phyloP scores from a whole-genome alignment of 2,329 filamentous ascomycete species.

The Epichloe sp. region DNA sequence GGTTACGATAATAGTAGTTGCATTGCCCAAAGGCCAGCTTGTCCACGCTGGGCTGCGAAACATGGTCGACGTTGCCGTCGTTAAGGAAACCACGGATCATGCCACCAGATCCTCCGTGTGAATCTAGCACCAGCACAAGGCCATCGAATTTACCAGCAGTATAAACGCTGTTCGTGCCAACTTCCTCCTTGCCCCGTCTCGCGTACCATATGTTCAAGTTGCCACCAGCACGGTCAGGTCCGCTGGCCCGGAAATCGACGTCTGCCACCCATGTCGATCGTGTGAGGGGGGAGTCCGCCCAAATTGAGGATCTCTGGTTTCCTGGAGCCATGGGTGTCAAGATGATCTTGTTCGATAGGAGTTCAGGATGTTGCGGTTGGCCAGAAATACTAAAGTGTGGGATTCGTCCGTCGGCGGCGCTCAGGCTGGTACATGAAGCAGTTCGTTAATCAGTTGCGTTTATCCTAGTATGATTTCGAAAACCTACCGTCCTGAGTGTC shows the following conservation, averaged over 20 bases:
- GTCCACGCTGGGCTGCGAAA: constrained; percentile 63
- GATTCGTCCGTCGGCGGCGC: constrained; percentile 22
- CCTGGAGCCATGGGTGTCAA: constrained; percentile 82
- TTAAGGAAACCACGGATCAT: constrained; percentile 88
- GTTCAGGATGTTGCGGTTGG: constrained; percentile 40
- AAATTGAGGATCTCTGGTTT: constrained; percentile 70
- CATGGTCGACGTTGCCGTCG: constrained; percentile 73
- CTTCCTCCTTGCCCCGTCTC: constrained; percentile 48
- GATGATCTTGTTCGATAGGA: constrained; percentile 81
- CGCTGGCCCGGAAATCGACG: constrained; percentile 76
- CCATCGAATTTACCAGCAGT: constrained; percentile 78
- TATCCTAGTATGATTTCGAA: background rate
- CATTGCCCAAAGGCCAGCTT: constrained; percentile 87
- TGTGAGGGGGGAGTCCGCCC: constrained; percentile 53
- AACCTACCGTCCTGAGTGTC: constrained; percentile 49
- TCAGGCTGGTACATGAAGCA: background rate
- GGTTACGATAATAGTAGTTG: constrained; percentile 79
- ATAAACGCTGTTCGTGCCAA: constrained; percentile 70
- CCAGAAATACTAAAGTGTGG: constrained; percentile 44
- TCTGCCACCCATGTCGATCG: constrained; percentile 67
- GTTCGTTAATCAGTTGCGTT: background rate
- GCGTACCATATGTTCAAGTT: constrained; percentile 92
- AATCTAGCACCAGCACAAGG: constrained; percentile 75
- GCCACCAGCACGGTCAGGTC: constrained; percentile 71
- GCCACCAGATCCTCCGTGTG: constrained; percentile 63